Conservation (phyloP, 176 grass and related monocot genomes). For the Juncus inflexus region DNA sequence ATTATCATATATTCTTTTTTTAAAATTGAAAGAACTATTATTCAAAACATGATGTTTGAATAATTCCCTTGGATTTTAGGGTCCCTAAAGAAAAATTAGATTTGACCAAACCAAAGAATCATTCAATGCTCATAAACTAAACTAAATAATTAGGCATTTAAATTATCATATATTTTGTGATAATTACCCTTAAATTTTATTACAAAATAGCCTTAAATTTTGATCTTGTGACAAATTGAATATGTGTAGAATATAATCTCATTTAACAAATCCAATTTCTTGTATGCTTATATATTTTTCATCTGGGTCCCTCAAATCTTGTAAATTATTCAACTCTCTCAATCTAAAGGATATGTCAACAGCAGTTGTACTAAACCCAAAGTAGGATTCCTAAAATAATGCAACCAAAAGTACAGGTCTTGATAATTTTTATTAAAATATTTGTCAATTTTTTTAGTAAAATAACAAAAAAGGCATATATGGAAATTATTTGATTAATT, state of each 20-base stretch:
- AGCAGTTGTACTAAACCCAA: slow-evolving; percentile 10
- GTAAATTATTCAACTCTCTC: slow-evolving; percentile 1
- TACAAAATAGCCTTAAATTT: too few relatives aligned
- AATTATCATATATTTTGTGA: too few relatives aligned
- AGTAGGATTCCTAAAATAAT: slow-evolving; percentile 14
- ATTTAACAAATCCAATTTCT: slow-evolving; percentile 21
- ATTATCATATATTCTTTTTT: background rate
- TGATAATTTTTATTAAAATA: too few relatives aligned
- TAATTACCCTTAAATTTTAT: background rate
- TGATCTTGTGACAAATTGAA: too few relatives aligned
- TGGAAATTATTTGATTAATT: too few relatives aligned
- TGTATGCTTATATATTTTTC: slow-evolving; percentile 1
- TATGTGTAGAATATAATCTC: background rate
- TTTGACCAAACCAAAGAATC: slow-evolving; percentile 1
- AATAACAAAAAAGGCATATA: too few relatives aligned
- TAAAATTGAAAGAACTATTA: slow-evolving; percentile 14
- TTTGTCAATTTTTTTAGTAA: too few relatives aligned
- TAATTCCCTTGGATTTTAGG: background rate
- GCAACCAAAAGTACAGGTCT: background rate
- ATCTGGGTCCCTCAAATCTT: slow-evolving; percentile 1
- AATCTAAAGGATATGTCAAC: slow-evolving; percentile 14
- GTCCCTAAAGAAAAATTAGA: slow-evolving; percentile 7
- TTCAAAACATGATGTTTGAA: background rate
- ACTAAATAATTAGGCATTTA: too few relatives aligned
- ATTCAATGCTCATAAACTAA: background rate